Evolutionary conservation across 768 basidiomycete genomes (phyloP), one percentile per base, ranked within the genome.

Genomic region (Hygrophoropsis aurantiaca): DNA sequence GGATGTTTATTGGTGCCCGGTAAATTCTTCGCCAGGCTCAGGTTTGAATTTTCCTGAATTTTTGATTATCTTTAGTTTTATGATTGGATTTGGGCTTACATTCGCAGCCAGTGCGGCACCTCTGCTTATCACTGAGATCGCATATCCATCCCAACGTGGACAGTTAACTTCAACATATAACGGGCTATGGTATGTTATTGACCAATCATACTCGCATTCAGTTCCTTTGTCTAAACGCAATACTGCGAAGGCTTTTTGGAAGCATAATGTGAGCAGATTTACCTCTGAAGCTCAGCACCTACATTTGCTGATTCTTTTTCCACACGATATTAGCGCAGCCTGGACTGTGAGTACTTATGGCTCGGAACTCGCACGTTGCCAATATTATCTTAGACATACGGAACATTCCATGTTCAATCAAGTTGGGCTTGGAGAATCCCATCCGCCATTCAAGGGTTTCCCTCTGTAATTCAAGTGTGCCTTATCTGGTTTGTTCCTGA

Each of bases 401-500:
- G 68, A 19, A 70, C 71, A 11, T 71, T 69, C 58, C 46, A 54
- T 33, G 62, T 62, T 39, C 24, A 25, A 11, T 60, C 50, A 41
- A 52, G 53, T 49, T 71, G 65, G 65, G 53, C 64, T 3, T 76
- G 74, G 74, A 62, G 76, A 45, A 57, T 72, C 20, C 70, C 70
- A 11, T 66, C 68, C 19, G 58, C 61, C 20, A 55, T 68, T 8
- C 68, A 75, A 56, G 62, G 56, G 35, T 49, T 68, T 35, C 69
- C 71, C 2, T 67, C 69, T 2, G 42, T 68, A 26, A 13, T 66
- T 40, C 69, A 74, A 47, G 16, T 75, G 46, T n/a, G 56, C 30
- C 51, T 74, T 40, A 66, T 79, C 25, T 67, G 62, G 46, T 71
- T 73, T 59, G 60, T 69, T 15, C 74, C 74, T 25, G 75, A 78